Evolutionary conservation across 805 yeast species (phyloP), one percentile per base, ranked within the genome.

Genomic region (Sungouiella blattae): DNA sequence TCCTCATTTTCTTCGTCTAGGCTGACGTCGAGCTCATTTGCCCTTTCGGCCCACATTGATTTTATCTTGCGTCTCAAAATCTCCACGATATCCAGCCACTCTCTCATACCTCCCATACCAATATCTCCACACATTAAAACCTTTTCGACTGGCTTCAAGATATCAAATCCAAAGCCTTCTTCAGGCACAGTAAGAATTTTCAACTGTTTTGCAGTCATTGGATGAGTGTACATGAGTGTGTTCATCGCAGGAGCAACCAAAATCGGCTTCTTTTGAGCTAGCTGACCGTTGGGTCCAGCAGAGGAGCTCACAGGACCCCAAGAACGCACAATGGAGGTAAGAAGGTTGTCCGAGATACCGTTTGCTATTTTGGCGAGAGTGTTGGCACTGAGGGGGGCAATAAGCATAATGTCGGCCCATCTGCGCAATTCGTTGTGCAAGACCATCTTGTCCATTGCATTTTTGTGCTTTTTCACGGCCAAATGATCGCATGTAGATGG

Each of bases 41-140:
- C 14, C 26, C 52, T 43, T 33, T 58, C 64, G 3, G 52, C 54
- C 32, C 57, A 55, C 25, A 66, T 43, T 4, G 46, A 37, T 28
- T 42, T 49, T 30, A 67, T 60, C 34, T 59, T 55, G 28, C 66
- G 55, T 34, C 71, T 53, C 33, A 68, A 47, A 12, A 63, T 65
- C 39, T 68, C 73, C 16, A 68, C 74, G 17, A 67, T 51, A 22
- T 68, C 74, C 40, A 47, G 54, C 74, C 74, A 68, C 50, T 68
- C 74, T 33, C 73, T 50, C 74, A 68, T 68, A 6, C 74, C 74
- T 4, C 74, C 74, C 73, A n/a, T 67, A 1, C 74, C 74, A 30
- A 68, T 68, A 43, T 68, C 74, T 5, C 74, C 74, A 52, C 74
- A 68, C 6, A 68, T 66, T 41, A 68, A 56, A 1, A 68, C 71